Conservation (phyloP, 352 stramenopile species). For the Aphanomyces astaci region DNA sequence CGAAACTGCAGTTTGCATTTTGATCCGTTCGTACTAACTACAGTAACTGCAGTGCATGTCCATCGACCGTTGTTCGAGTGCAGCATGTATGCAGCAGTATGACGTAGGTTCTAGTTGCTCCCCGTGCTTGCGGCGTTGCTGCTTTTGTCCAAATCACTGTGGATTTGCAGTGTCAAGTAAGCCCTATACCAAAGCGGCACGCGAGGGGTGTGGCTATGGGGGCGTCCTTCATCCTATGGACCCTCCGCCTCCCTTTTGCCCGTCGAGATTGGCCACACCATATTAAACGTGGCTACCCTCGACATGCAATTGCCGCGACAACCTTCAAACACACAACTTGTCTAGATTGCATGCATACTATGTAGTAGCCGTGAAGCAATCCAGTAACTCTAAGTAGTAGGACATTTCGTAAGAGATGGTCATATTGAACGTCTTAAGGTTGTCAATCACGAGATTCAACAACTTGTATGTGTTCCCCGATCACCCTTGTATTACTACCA, state of each 20-base stretch:
- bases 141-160: conserved; percentile 21
- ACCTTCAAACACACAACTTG: neutral
- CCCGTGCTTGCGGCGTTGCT: conserved; percentile 23
- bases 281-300: neutral
- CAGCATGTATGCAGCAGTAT: neutral
- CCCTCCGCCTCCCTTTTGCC: neutral
- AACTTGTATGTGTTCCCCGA: no score
- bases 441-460: neutral
- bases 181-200: conserved; percentile 4
- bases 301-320: neutral
- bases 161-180: conserved; percentile 23
- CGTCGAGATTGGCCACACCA: neutral
- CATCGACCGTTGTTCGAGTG: no score
- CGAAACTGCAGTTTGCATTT: neutral
- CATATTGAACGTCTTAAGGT: no score
- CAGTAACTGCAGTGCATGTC: no score
- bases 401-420: no score
- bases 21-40: no score
- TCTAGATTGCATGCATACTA: no score
- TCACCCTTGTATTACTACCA: no score
- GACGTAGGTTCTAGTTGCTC: neutral
- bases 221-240: neutral
- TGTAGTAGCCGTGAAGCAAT: no score
- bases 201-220: neutral
- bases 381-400: no score